Percentiles rank a stretch among this genome's conserved stretches.
Conservation (phyloP, 2,329 filamentous ascomycete species). For the Diaporthe citrichinensis region DNA sequence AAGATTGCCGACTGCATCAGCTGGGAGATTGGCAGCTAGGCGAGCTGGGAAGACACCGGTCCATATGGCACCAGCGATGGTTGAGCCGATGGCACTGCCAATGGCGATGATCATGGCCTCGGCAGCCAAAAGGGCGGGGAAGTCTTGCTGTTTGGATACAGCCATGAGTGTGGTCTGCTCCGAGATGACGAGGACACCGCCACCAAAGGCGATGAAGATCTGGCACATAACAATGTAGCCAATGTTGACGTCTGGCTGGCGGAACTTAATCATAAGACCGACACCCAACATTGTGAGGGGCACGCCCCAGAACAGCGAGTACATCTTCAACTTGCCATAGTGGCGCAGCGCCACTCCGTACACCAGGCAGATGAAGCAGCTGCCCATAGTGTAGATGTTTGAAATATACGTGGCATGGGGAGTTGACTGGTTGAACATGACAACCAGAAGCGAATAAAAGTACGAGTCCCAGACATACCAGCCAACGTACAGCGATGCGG, state of each 20-base stretch:
- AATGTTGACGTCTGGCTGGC: conserved; percentile 63
- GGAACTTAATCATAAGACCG: conserved; percentile 72
- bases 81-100: conserved; percentile 71
- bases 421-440: conserved; percentile 55
- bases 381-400: conserved; percentile 55
- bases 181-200: conserved; percentile 71
- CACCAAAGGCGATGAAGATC: conserved; percentile 73
- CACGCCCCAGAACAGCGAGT: conserved; percentile 62
- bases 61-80: conserved; percentile 76
- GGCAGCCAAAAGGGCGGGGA: conserved; percentile 73
- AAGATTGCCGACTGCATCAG: background rate
- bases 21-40: conserved; percentile 12
- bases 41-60: conserved; percentile 57
- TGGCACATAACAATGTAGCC: conserved; percentile 73
- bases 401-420: conserved; percentile 54
- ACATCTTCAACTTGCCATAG: conserved; percentile 53
- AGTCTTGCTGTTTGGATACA: conserved; percentile 71
- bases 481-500: conserved; percentile 54
- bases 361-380: conserved; percentile 7
- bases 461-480: conserved; percentile 41
- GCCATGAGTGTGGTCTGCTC: conserved; percentile 74
- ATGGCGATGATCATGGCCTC: conserved; percentile 72
- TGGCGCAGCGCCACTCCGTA: conserved; percentile 39
- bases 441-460: conserved; percentile 37
- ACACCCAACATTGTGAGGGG: conserved; percentile 70